Evolutionary conservation across 1,284 basidiomycete species (phyloP).

Genomic region (Apiotrichum veenhuisii): DNA sequence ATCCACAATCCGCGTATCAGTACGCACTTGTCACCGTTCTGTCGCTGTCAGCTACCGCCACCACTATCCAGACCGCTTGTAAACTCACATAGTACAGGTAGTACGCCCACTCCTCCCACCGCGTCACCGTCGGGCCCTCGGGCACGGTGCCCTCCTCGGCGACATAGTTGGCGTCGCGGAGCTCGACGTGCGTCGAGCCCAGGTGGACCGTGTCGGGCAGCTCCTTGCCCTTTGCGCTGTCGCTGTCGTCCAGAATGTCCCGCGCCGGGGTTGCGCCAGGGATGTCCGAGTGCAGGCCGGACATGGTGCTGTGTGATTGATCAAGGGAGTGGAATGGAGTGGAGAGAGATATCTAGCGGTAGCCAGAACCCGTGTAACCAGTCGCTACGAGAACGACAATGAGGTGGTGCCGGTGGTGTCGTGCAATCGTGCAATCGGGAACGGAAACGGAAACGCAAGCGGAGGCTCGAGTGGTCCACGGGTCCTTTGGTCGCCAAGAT

Average conservation of each 20-base stretch:
- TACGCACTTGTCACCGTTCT: constrained; percentile 11
- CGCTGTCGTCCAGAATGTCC: background rate
- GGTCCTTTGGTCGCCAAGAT: too few species aligned
- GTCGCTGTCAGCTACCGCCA: background rate
- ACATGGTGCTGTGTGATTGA: too few species aligned
- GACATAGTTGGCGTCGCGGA: background rate
- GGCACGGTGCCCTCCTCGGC: background rate
- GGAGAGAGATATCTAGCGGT: too few species aligned
- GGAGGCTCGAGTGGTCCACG: too few species aligned
- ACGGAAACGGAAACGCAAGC: too few species aligned
- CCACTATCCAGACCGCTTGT: too few species aligned
- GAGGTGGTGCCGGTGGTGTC: too few species aligned
- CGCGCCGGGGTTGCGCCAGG: background rate
- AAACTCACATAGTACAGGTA: constrained; percentile 18
- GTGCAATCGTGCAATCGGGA: too few species aligned
- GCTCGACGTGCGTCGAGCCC: background rate
- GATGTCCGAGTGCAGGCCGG: too few species aligned
- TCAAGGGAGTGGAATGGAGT: too few species aligned
- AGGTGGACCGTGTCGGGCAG: background rate
- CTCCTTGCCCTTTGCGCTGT: background rate
- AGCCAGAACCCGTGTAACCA: too few species aligned
- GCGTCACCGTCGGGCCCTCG: constrained; percentile 12
- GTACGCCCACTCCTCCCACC: constrained; percentile 22
- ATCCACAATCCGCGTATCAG: background rate
- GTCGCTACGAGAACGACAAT: too few species aligned